phyloP scores from a whole-genome alignment of 495 filamentous ascomycete species.

The Talaromyces nanjingensis region DNA sequence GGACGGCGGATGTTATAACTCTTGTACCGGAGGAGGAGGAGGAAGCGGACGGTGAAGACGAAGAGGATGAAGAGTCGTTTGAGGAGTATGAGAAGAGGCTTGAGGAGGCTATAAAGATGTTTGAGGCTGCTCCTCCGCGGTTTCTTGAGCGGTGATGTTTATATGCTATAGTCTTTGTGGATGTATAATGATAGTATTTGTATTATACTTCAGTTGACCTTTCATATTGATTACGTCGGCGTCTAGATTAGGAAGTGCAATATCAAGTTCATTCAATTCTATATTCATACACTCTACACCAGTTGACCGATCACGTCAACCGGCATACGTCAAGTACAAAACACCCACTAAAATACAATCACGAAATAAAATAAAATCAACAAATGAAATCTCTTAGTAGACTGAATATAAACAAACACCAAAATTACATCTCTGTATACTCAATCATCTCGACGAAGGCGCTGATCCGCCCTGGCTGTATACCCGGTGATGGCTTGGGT shows the following conservation, averaged over 20 bases:
- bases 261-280: not conserved
- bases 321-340: not conserved
- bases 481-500: conserved; percentile 31
- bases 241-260: not conserved
- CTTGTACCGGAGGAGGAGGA: not conserved
- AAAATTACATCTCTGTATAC: not conserved
- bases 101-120: conserved; percentile 18
- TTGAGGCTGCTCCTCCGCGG: conserved; percentile 16
- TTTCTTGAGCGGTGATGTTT: conserved; percentile 8
- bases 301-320: not conserved
- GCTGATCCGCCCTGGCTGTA: conserved; percentile 30
- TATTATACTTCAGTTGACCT: not conserved
- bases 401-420: not conserved
- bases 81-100: conserved; percentile 20
- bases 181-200: not conserved
- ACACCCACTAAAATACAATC: conserved; percentile 4
- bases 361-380: not conserved
- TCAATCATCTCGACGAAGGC: not conserved
- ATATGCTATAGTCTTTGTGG: not conserved
- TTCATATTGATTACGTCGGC: no score
- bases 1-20: not conserved
- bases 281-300: not conserved
- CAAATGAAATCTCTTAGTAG: not conserved
- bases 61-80: not conserved
- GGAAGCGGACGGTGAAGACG: conserved; percentile 2